These are phyloP conservation scores for Fusarium stilboides DNA, from an alignment of 2,329 filamentous ascomycete species.

Conservation along the genomic window DNA sequence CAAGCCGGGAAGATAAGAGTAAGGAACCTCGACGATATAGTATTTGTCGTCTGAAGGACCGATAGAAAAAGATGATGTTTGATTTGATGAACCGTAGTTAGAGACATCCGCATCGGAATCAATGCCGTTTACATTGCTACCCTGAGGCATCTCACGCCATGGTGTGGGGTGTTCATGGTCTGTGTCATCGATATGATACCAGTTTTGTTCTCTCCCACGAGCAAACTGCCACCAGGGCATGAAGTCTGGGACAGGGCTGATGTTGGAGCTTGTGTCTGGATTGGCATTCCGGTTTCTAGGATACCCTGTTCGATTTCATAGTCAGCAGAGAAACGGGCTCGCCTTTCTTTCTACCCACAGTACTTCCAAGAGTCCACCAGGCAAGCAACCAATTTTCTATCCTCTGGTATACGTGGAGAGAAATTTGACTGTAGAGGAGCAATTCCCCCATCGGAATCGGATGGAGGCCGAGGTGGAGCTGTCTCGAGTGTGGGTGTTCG, in stretches of 20 bases:
- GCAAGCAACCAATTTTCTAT: background rate
- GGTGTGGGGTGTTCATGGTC: background rate
- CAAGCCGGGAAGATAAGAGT: conserved; percentile 1
- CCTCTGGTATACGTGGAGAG: background rate
- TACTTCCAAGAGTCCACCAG: conserved; percentile 2
- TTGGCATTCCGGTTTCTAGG: background rate
- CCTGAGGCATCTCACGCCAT: background rate
- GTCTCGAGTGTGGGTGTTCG: too few relatives aligned
- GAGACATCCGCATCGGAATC: background rate
- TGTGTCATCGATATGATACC: conserved; percentile 22
- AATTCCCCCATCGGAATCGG: too few relatives aligned
- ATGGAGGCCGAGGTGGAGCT: too few relatives aligned
- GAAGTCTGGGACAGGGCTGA: conserved; percentile 1
- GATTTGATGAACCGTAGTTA: too few relatives aligned
- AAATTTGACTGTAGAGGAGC: background rate
- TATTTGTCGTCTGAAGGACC: too few relatives aligned
- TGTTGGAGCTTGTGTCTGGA: background rate
- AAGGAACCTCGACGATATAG: background rate
- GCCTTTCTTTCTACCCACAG: background rate
- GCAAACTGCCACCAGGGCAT: conserved; percentile 9
- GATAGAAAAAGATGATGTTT: too few relatives aligned
- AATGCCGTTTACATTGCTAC: too few relatives aligned
- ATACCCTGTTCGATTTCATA: background rate
- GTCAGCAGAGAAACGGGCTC: background rate
- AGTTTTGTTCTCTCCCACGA: background rate